Base-by-base conservation (phyloP, 345 rosid genomes). In the Geranium rotundifolium region DNA sequence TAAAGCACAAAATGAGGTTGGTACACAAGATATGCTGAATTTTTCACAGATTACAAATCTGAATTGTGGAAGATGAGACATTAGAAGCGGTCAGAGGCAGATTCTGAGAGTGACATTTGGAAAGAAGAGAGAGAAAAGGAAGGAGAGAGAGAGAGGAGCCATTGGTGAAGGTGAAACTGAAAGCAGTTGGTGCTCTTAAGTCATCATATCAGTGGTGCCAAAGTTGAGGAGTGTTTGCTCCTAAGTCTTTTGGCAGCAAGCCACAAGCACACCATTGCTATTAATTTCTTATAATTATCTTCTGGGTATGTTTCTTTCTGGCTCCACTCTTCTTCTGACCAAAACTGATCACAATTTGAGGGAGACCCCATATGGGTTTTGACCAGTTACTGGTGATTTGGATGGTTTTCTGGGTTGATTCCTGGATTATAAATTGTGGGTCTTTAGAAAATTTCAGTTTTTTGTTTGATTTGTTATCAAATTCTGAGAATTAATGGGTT, bases 171-270 rank as follows among this genome's bases (percentile, higher is more conserved):
- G 27, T 23, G 27, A 23, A 23, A 23, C 27, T 23, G 27, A 23
- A 23, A 78, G 78, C 82, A 63, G 68, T 73, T 70, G 74, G 65
- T 29, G 9, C 29, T 60, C 75, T 59, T 66, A 62, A 61, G 66
- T 72, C 72, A 30, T 30, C 14, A 20, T 19, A 23, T 23, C 27
- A 23, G 27, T 64, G 23, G 23, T 19, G 29, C 31, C 57, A 17
- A 55, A 55, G 57, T 55, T 5, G 19, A 17, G 4, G 57, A 5
- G 19, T 29, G 16, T 23, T 39, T 9, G 50, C 46, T 37, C 37
- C 29, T 15, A 46, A 46, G n/a, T 16, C 17, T 7, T 10, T 20
- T 19, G 18, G 20, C 17, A 62, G 18, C 7, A 54, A 12, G 37
- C 46, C 54, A 27, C 62, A 29, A 18, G 31, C 41, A 29, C 49